Evolutionary conservation across 2,329 filamentous ascomycete genomes (phyloP), one percentile per base, ranked within the genome.

Genomic region (Xylariaceae sp.): DNA sequence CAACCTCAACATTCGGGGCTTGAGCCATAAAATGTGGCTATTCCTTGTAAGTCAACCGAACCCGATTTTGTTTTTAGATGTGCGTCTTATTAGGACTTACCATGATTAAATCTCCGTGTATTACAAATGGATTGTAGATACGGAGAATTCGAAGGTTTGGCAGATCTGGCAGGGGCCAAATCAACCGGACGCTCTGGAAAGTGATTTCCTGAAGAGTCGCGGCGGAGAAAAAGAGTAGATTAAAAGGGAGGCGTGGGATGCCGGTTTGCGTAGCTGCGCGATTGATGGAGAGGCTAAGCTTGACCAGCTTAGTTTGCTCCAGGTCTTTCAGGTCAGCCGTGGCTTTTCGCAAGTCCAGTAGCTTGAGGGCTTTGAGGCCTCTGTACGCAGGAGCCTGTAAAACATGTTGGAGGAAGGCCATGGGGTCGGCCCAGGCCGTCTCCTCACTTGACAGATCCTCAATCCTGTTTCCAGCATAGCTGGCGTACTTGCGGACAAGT

Each of bases 1-100:
- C 52, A 8, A 62, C 57, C 47, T 67, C 60, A 4, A 67, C 43
- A 19, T 65, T 66, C 8, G 67, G 66, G 3, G 59, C 54, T 29
- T 47, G 31, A 31, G 43, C n/a, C 47, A 63, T 53, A 19, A 63
- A 30, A 2, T 40, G 34, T 9, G 11, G 1, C 63, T 67, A 26
- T 2, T 35, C 27, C 44, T 8, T 26, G 34, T 64, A n/a, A 65
- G 59, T 47, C 32, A 37, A 19, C 9, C 19, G 11, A 29, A 39
- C 35, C 8, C 30, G 3, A n/a, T 43, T 1, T 8, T 19, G 19
- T 19, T 19, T 32, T 27, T 6, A 4, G 6, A 32, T 34, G 34
- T 19, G 6, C 27, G 39, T 32, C 63, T 61, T 59, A 68, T 64
- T 6, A 66, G 47, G 7, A 55, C 40, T 27, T 6, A 4, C n/a